Evolutionary conservation across 2,329 filamentous ascomycete genomes (phyloP), one percentile per base, ranked within the genome.

Genomic region (Corinectria fuckeliana): DNA sequence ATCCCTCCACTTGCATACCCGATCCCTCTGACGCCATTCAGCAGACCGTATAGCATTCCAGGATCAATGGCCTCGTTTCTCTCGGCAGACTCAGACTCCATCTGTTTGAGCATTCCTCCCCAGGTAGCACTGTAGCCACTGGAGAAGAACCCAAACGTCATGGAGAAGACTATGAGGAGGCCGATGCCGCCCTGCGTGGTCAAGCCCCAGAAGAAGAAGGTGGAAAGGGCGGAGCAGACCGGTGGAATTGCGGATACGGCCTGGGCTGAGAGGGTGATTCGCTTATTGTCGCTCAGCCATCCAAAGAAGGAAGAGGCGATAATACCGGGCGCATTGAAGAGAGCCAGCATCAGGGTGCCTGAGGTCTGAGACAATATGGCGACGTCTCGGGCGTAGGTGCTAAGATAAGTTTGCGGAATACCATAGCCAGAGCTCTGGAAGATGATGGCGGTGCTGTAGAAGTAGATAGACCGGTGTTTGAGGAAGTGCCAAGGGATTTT

Each of bases 71-170:
- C 61, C 28, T 63, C 61, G 42, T 63, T 63, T 8, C 45, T 25
- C 14, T 54, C 20, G 10, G 61, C 50, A 10, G 61, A 55, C 25
- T 65, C 55, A 10, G 36, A 44, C 30, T 61, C 60, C 21, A 63
- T 21, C 30, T 65, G 58, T 14, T 61, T 59, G 13, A 65, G 52
- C n/a, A 65, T 52, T 2, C 60, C 61, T 25, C 60, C 56, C 63
- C 63, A 65, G 1, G 63, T 65, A n/a, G 63, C 61, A 48, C 63
- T 65, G 32, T 63, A 65, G 6, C 60, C 57, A 8, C 63, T 56
- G 1, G 60, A 58, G 30, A 65, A 65, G 52, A 65, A 63, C 8
- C 63, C 63, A 55, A 61, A 65, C 14, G 61, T 56, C 8, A 65
- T 18, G 3, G 61, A 55, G 21, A 65, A 65, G 18, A 61, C 13